Evolutionary conservation across 1,284 basidiomycete genomes (phyloP).

Genomic region (Tremellales sp.): DNA sequence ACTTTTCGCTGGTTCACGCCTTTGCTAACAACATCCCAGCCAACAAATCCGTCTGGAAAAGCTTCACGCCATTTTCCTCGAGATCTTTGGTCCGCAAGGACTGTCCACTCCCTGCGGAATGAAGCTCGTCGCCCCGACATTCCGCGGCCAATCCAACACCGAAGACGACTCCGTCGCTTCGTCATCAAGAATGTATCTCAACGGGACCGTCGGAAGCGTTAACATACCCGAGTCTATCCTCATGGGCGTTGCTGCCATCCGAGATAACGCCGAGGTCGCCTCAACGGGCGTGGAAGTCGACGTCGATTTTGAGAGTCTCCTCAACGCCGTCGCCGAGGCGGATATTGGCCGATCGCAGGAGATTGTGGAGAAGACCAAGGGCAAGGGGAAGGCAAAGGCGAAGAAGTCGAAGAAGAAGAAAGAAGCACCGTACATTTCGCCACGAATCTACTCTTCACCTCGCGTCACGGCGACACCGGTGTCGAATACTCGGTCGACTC

Average conservation of each 20-base stretch:
- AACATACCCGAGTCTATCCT: background rate
- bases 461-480: too few species aligned
- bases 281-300: conserved; percentile 6
- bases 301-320: conserved; percentile 10
- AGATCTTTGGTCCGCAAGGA: conserved; percentile 23
- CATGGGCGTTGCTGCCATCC: background rate
- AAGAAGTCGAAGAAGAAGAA: background rate
- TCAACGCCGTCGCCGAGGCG: conserved; percentile 13
- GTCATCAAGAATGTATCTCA: background rate
- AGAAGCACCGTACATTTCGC: background rate
- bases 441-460: too few species aligned
- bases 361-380: background rate
- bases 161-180: background rate
- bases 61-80: conserved; percentile 18
- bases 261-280: background rate
- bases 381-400: background rate
- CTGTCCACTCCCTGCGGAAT: conserved; percentile 14
- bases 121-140: conserved; percentile 24
- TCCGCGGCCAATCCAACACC: background rate
- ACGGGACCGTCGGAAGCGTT: background rate
- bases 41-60: conserved; percentile 12
- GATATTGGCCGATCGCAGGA: conserved; percentile 2
- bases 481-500: too few species aligned
- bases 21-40: background rate
- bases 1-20: background rate